A percentile compares a stretch with the other conserved stretches of the same genome.
These are phyloP conservation scores for Podila clonocystis DNA, from an alignment of 192 early-diverging fungal species.

Conservation along the genomic window DNA sequence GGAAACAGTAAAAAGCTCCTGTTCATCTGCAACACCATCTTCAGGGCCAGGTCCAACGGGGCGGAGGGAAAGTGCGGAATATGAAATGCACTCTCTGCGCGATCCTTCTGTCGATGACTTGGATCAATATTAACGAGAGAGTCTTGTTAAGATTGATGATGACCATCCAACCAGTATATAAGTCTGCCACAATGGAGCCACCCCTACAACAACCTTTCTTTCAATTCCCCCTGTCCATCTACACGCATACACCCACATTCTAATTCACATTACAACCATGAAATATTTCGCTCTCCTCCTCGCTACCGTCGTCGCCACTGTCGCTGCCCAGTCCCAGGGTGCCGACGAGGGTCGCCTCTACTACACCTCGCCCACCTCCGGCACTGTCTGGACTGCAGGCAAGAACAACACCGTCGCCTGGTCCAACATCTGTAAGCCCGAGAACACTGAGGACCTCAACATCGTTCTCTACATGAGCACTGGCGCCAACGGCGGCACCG, in stretches of 20 bases:
- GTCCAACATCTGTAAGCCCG: constrained; percentile 8
- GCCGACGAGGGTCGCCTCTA: constrained; percentile 19
- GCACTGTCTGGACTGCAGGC: constrained; percentile 19
- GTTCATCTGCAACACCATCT: too few relatives aligned
- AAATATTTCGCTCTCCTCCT: constrained; percentile 5
- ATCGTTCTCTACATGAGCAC: constrained; percentile 17
- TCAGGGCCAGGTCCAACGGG: too few relatives aligned
- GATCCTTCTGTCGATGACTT: too few relatives aligned
- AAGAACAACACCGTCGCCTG: constrained; percentile 21
- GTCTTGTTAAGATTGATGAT: too few relatives aligned
- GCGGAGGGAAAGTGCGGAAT: too few relatives aligned
- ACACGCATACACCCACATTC: neutral
- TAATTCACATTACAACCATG: neutral
- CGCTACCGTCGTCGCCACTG: neutral
- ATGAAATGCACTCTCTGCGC: too few relatives aligned
- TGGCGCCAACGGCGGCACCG: neutral
- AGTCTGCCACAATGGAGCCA: neutral
- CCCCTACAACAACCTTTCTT: neutral
- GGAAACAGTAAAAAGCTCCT: too few relatives aligned
- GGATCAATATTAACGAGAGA: too few relatives aligned
- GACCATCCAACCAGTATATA: neutral
- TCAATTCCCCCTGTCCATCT: neutral
- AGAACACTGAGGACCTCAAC: constrained; percentile 2
- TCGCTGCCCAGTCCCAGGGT: constrained; percentile 6
- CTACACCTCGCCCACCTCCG: constrained; percentile 7